Evolutionary conservation across 805 yeast genomes (phyloP), one percentile per base, ranked within the genome.

Genomic region (Ogataea paraovalis): DNA sequence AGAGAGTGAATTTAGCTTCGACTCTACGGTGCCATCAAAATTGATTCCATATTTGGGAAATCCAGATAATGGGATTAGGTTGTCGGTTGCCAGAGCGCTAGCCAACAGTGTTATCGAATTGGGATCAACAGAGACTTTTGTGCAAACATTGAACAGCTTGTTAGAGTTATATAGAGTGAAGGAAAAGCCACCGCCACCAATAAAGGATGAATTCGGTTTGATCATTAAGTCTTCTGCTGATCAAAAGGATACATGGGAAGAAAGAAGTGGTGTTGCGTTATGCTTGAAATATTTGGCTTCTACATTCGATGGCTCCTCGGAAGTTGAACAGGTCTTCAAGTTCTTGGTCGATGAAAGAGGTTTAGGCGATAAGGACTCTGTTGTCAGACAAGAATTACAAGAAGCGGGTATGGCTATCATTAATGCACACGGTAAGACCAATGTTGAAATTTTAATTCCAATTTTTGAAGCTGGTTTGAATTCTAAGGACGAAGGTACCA

Each of bases 371-470:
- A 74, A 76, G 48, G 86, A 87, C 49, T 68, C 76, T 0, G 66
- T 79, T 44, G 96, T 89, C 3, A 78, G 94, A 45, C 86, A 82
- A 51, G 95, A 87, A 60, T 75, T 90, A 62, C 90, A 88, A 59
- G 92, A 85, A 46, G 94, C 97, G n/a, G 98, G 96, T 43, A 74
- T 87, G 48, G 80, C 75, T 37, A 73, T 88, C 30, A 80, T 94
- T 45, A 75, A 82, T 38, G 59, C 62, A 1, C 85, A 83, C 54
- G 97, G 96, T 19, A 72, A 77, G 20, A 60, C 67, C 4, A 72
- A 75, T 46, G 84, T 90, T n/a, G 96, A 89, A 61, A 68, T 71
- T 2, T 73, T 94, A 57, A 82, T 90, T 55, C 87, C 91, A 2
- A 73, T 89, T n/a, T 87, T 94, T 57, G 97, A 92, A 65, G 60